These are phyloP conservation scores for Penicillium simplicissimum DNA, from an alignment of 495 filamentous ascomycete genomes.

Conservation along the genomic window DNA sequence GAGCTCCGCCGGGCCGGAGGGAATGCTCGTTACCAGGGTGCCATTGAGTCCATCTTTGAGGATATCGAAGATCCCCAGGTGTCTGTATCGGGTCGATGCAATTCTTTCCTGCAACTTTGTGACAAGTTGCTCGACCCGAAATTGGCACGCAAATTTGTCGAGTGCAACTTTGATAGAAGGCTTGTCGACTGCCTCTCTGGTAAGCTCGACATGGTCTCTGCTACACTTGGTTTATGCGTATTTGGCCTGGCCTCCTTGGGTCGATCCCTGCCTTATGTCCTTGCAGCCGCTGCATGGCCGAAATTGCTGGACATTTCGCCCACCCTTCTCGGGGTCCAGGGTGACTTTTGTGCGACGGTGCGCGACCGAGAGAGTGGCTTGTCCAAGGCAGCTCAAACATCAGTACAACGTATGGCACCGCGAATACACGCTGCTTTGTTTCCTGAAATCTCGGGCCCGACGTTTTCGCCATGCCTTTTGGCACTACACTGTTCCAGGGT, in stretches of 20 bases:
- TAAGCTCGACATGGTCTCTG: slow-evolving; percentile 34
- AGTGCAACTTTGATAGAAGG: slow-evolving; percentile 68
- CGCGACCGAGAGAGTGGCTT: slow-evolving; percentile 22
- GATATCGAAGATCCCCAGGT: slow-evolving; percentile 67
- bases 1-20: slow-evolving; percentile 85
- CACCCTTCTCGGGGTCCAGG: slow-evolving; percentile 27
- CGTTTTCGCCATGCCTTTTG: slow-evolving; percentile 35
- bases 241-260: slow-evolving; percentile 31
- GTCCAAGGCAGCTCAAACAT: slow-evolving; percentile 32
- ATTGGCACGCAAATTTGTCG: slow-evolving; percentile 70
- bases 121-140: slow-evolving; percentile 66
- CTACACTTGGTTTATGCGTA: slow-evolving; percentile 35
- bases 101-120: slow-evolving; percentile 67
- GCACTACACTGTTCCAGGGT: slow-evolving; percentile 34
- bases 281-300: slow-evolving; percentile 35
- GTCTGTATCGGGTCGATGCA: slow-evolving; percentile 50
- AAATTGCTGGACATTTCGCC: slow-evolving; percentile 34
- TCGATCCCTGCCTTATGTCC: slow-evolving; percentile 28
- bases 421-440: slow-evolving; percentile 28
- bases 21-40: slow-evolving; percentile 77
- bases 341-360: slow-evolving; percentile 28
- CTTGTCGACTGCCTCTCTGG: slow-evolving; percentile 51
- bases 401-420: slow-evolving; percentile 29
- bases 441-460: slow-evolving; percentile 15
- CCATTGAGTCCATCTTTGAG: slow-evolving; percentile 80